phyloP scores from a whole-genome alignment of 352 stramenopile species.

The Globisporangium alternatum region DNA sequence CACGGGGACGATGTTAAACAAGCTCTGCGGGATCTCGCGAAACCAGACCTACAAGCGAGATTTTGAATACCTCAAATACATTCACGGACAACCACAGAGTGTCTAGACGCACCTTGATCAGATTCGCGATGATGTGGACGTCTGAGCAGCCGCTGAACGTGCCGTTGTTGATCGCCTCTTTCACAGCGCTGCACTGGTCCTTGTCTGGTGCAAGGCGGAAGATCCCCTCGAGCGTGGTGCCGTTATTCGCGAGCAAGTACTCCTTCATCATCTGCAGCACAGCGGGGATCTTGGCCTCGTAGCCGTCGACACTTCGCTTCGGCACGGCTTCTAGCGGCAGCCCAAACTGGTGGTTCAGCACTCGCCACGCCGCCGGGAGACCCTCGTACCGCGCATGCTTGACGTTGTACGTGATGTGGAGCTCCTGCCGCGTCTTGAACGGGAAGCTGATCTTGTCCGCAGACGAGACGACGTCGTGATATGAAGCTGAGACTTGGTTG shows the following conservation, averaged over 20 bases:
- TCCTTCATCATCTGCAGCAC: constrained; percentile 79
- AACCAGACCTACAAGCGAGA: constrained; percentile 62
- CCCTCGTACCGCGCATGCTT: constrained; percentile 72
- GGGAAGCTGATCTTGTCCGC: constrained; percentile 56
- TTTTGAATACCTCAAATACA: not conserved
- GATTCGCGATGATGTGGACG: constrained; percentile 74
- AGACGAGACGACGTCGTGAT: not conserved
- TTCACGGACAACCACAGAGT: not conserved
- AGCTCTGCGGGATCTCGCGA: constrained; percentile 63
- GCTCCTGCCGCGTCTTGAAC: constrained; percentile 60
- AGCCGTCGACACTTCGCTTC: constrained; percentile 55
- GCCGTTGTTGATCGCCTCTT: constrained; percentile 69
- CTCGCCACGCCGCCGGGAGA: constrained; percentile 55
- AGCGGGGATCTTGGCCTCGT: constrained; percentile 62
- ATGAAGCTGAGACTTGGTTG: not conserved
- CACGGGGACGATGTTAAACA: constrained; percentile 71
- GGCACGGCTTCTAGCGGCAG: constrained; percentile 57
- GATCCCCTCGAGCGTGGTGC: constrained; percentile 55
- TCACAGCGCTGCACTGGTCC: constrained; percentile 45
- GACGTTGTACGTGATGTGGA: constrained; percentile 77
- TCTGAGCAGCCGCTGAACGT: constrained; percentile 56
- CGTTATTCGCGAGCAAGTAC: constrained; percentile 45
- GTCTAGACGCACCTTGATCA: constrained; percentile 59
- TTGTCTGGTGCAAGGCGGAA: constrained; percentile 79
- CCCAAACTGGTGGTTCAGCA: constrained; percentile 75